Evolutionary conservation across 768 basidiomycete species (phyloP).

Genomic region (Dacryopinax primogenitus): DNA sequence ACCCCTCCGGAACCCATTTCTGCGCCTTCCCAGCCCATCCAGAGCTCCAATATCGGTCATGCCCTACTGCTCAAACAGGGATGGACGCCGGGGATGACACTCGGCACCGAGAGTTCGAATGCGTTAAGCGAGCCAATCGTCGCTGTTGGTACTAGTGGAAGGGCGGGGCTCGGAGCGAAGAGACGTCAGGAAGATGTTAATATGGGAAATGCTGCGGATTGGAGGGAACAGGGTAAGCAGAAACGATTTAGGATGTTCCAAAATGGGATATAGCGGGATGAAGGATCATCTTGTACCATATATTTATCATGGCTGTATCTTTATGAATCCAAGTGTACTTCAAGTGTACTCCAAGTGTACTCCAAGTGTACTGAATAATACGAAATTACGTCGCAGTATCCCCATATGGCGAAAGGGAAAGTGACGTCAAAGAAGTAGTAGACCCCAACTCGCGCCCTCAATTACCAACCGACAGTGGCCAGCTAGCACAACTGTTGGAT

Average conservation of each 20-base stretch:
- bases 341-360: too few relatives aligned
- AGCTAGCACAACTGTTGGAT: not conserved
- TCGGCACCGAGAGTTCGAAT: conserved; percentile 22
- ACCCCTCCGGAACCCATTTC: conserved; percentile 21
- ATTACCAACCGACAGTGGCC: not conserved
- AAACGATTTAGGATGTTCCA: conserved; percentile 12
- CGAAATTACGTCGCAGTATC: too few relatives aligned
- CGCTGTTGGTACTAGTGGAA: not conserved
- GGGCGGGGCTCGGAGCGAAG: not conserved
- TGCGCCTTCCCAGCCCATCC: conserved; percentile 38
- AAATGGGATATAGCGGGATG: not conserved
- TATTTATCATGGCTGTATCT: not conserved
- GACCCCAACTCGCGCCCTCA: not conserved
- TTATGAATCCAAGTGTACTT: too few relatives aligned
- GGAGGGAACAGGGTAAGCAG: conserved; percentile 13
- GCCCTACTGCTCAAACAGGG: conserved; percentile 58
- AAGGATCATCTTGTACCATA: not conserved
- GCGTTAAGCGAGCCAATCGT: not conserved
- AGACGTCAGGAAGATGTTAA: not conserved
- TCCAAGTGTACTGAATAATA: too few relatives aligned
- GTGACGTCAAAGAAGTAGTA: not conserved
- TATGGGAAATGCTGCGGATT: not conserved
- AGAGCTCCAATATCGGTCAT: conserved; percentile 52
- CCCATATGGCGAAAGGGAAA: not conserved
- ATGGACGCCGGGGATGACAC: conserved; percentile 54